These are phyloP conservation scores for Yamadazyma kitorensis DNA, from an alignment of 805 yeast species.

Conservation along the genomic window DNA sequence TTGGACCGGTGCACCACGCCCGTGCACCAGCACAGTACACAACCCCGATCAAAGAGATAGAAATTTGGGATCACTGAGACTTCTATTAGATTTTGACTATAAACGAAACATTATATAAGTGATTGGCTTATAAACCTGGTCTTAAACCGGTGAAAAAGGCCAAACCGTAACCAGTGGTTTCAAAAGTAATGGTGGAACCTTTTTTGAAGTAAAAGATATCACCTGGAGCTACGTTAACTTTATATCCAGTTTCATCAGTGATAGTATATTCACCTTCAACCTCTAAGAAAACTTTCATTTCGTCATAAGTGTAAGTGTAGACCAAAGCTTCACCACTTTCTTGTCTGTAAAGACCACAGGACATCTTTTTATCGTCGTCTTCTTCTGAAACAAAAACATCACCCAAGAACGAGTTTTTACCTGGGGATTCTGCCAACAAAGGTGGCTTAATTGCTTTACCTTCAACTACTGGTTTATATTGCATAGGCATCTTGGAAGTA, in stretches of 20 bases:
- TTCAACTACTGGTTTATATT: constrained; percentile 50
- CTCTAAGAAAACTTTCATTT: constrained; percentile 67
- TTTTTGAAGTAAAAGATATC: constrained; percentile 66
- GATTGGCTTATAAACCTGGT: constrained; percentile 27
- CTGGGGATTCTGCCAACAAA: constrained; percentile 54
- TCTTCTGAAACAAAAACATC: constrained; percentile 63
- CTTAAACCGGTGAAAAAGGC: constrained; percentile 63
- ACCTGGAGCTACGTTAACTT: constrained; percentile 57
- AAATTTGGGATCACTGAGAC: no score
- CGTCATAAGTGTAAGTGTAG: constrained; percentile 63
- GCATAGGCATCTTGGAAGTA: constrained; percentile 50
- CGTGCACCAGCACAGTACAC: no score
- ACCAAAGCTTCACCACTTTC: constrained; percentile 66
- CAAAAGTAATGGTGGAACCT: constrained; percentile 59
- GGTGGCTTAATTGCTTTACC: constrained; percentile 56
- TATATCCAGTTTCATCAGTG: constrained; percentile 61
- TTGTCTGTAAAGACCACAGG: constrained; percentile 69
- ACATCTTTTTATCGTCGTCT: constrained; percentile 55
- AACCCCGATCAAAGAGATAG: no score
- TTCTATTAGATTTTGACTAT: no score
- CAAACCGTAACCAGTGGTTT: constrained; percentile 63
- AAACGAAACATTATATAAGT: no score
- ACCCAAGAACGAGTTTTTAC: constrained; percentile 67
- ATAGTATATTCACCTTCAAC: constrained; percentile 63
- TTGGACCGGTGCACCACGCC: no score